phyloP scores from a whole-genome alignment of 805 yeast species.

The Zygotorulaspora chibaensis region DNA sequence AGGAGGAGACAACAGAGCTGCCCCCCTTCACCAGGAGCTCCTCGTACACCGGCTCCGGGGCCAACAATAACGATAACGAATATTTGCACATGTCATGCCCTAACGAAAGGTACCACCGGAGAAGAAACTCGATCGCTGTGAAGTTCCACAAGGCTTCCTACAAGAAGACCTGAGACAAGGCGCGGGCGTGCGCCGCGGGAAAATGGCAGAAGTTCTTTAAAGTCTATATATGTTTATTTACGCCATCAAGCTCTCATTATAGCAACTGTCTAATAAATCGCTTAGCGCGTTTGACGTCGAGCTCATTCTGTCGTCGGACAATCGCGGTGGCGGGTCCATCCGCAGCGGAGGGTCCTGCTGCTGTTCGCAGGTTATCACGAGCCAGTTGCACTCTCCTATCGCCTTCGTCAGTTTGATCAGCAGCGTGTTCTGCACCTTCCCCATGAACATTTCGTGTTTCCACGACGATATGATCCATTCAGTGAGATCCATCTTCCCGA shows the following conservation, averaged over 20 bases:
- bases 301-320: neutral
- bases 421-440: constrained; percentile 35
- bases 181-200: too few relatives aligned
- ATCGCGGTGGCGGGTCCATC: constrained; percentile 1
- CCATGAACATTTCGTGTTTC: constrained; percentile 39
- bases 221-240: constrained; percentile 1
- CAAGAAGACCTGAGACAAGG: constrained; percentile 1
- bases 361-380: constrained; percentile 34
- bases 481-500: constrained; percentile 36
- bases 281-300: constrained; percentile 7
- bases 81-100: constrained; percentile 19
- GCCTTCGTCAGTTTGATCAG: constrained; percentile 36
- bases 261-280: constrained; percentile 15
- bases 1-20: neutral
- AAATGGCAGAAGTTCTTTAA: too few relatives aligned
- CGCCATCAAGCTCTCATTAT: constrained; percentile 12
- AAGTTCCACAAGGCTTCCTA: constrained; percentile 20
- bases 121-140: constrained; percentile 28
- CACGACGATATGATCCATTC: constrained; percentile 41
- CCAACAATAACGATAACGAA: neutral
- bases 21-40: constrained; percentile 6
- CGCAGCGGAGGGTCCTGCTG: neutral
- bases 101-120: constrained; percentile 33
- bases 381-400: constrained; percentile 40
- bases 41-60: constrained; percentile 2